phyloP scores from a whole-genome alignment of 371 early-diverging fungal genomes.

The Apophysomyces elegans region DNA sequence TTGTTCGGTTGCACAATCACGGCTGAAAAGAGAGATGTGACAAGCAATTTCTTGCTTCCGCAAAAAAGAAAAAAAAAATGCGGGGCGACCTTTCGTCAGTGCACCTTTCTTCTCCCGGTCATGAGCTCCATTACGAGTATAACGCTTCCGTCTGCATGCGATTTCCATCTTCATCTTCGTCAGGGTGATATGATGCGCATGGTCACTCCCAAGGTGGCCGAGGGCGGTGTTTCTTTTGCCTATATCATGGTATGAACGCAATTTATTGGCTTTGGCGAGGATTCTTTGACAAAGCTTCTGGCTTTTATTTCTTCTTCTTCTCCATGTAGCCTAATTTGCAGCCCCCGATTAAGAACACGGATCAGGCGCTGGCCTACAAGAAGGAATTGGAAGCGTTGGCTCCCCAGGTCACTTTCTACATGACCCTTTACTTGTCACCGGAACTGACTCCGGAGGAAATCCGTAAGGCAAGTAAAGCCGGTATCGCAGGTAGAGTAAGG shows the following conservation, averaged over 20 bases:
- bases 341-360: slow-evolving; percentile 89
- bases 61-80: not conserved
- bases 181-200: slow-evolving; percentile 92
- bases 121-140: slow-evolving; percentile 35
- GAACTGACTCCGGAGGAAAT: slow-evolving; percentile 92
- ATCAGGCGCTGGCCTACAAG: slow-evolving; percentile 87
- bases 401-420: slow-evolving; percentile 86
- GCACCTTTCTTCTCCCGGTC: not conserved
- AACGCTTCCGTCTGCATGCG: slow-evolving; percentile 75
- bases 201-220: slow-evolving; percentile 81
- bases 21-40: not conserved
- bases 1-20: no score
- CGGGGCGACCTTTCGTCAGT: not conserved
- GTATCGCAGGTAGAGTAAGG: slow-evolving; percentile 70
- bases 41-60: slow-evolving; percentile 6
- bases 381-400: slow-evolving; percentile 79
- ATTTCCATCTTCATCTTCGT: slow-evolving; percentile 95
- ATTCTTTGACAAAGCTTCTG: not conserved
- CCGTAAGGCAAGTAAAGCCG: slow-evolving; percentile 81
- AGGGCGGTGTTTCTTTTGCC: slow-evolving; percentile 88
- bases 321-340: slow-evolving; percentile 84
- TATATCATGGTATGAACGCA: slow-evolving; percentile 84
- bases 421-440: slow-evolving; percentile 92
- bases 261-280: not conserved
- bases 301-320: not conserved